A percentile compares a stretch with the other conserved stretches of the same genome.
These are phyloP conservation scores for Fusarium zealandicum DNA, from an alignment of 2,329 filamentous ascomycete genomes.

Conservation along the genomic window DNA sequence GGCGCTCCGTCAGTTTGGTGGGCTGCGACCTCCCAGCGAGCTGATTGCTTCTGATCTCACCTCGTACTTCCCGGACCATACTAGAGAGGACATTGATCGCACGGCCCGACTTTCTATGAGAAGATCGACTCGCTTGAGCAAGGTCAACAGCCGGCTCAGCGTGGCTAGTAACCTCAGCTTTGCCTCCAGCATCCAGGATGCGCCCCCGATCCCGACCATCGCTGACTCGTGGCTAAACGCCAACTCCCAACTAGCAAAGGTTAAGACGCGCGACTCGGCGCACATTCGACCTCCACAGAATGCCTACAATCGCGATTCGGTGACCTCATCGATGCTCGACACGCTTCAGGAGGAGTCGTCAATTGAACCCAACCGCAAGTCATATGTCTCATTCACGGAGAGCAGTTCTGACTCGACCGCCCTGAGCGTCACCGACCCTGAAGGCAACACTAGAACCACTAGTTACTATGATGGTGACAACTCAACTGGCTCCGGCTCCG, in stretches of 20 bases:
- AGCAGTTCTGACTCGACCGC: conserved; percentile 74
- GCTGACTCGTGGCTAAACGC: conserved; percentile 86
- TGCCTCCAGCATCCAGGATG: conserved; percentile 90
- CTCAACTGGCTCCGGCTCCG: conserved; percentile 73
- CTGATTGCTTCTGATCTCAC: conserved; percentile 95
- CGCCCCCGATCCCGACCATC: conserved; percentile 93
- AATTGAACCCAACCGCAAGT: conserved; percentile 87
- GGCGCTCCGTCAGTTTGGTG: conserved; percentile 82
- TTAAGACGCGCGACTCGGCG: conserved; percentile 53
- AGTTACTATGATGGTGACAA: conserved; percentile 87
- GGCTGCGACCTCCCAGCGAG: conserved; percentile 91
- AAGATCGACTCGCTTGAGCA: conserved; percentile 88
- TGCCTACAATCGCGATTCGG: conserved; percentile 77
- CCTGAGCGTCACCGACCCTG: conserved; percentile 79
- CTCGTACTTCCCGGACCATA: conserved; percentile 96
- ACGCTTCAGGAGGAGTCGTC: conserved; percentile 91
- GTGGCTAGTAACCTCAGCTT: conserved; percentile 94
- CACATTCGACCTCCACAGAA: conserved; percentile 52
- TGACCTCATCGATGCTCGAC: conserved; percentile 87
- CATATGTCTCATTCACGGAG: conserved; percentile 88
- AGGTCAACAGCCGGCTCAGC: conserved; percentile 90
- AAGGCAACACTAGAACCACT: conserved; percentile 72
- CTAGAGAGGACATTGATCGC: conserved; percentile 92
- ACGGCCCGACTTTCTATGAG: conserved; percentile 93
- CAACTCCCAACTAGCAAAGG: conserved; percentile 49